Conservation (phyloP, 495 filamentous ascomycete genomes). For the Monascus purpureus region DNA sequence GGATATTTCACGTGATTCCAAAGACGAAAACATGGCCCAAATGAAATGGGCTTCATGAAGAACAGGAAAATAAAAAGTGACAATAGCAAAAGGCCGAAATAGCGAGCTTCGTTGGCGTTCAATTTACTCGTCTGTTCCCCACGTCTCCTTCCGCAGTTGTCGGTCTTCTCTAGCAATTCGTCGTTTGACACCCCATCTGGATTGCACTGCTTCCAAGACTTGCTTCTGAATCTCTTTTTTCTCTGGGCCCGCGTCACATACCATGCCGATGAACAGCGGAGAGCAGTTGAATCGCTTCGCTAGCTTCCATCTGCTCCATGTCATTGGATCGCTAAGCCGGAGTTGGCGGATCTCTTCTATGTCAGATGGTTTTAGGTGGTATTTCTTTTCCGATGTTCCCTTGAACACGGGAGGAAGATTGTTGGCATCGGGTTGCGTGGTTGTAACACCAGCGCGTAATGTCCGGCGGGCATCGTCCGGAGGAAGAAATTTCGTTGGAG, state of each 20-base stretch:
- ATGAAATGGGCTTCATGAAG: too few relatives aligned
- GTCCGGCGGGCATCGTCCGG: constrained; percentile 55
- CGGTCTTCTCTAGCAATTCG: constrained; percentile 62
- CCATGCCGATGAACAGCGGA: constrained; percentile 52
- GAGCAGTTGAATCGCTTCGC: constrained; percentile 67
- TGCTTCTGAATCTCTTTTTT: constrained; percentile 39
- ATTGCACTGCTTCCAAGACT: constrained; percentile 46
- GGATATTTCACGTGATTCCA: too few relatives aligned
- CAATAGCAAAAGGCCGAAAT: too few relatives aligned
- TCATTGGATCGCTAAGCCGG: constrained; percentile 48
- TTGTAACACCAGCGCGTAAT: constrained; percentile 24
- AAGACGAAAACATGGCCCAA: too few relatives aligned
- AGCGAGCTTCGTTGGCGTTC: too few relatives aligned
- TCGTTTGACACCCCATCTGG: constrained; percentile 58
- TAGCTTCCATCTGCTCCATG: constrained; percentile 57
- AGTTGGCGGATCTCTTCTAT: constrained; percentile 68
- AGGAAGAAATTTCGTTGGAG: constrained; percentile 82
- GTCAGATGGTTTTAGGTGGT: constrained; percentile 62
- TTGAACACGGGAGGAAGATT: constrained; percentile 43
- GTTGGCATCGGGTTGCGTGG: constrained; percentile 9
- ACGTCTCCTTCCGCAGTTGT: constrained; percentile 47
- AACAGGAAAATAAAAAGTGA: too few relatives aligned
- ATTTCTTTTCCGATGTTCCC: constrained; percentile 42
- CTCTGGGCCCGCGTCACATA: constrained; percentile 31
- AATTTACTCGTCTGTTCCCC: constrained; percentile 33